These are phyloP conservation scores for Penicillium samsonianum DNA, from an alignment of 495 filamentous ascomycete genomes.

Conservation along the genomic window DNA sequence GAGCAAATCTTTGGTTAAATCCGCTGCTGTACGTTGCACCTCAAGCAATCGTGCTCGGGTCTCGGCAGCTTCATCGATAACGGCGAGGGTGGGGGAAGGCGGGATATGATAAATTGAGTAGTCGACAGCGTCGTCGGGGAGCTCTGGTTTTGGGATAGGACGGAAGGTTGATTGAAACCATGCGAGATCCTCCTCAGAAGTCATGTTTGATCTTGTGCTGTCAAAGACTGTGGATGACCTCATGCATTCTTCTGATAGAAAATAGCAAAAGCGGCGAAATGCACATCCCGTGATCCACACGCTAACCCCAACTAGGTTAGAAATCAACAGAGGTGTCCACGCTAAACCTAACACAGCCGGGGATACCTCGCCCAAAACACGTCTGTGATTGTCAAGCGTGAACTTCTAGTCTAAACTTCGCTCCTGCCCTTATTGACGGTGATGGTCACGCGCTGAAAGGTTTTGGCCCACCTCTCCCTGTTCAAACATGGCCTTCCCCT, in stretches of 20 bases:
- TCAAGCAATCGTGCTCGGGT: constrained; percentile 62
- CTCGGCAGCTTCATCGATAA: constrained; percentile 52
- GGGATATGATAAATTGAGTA: constrained; percentile 74
- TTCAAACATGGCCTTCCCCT: constrained; percentile 49
- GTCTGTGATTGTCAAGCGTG: constrained; percentile 20
- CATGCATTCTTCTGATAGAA: constrained; percentile 32
- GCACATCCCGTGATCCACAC: constrained; percentile 24
- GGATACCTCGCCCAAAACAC: constrained; percentile 43
- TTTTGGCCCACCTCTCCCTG: constrained; percentile 12
- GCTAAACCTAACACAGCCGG: constrained; percentile 17
- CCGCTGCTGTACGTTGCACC: constrained; percentile 66
- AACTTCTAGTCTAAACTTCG: not conserved
- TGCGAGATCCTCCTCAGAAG: constrained; percentile 49
- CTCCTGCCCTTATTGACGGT: constrained; percentile 18
- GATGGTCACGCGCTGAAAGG: constrained; percentile 38
- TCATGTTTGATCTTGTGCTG: constrained; percentile 31
- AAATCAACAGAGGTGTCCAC: constrained; percentile 47
- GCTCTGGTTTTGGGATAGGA: constrained; percentile 63
- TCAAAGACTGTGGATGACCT: constrained; percentile 38
- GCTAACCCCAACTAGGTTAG: constrained; percentile 41
- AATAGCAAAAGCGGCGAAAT: constrained; percentile 31
- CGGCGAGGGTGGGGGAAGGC: constrained; percentile 45
- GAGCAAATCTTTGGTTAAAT: constrained; percentile 61
- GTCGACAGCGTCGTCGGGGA: constrained; percentile 86
- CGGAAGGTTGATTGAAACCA: constrained; percentile 54